Base-by-base conservation (phyloP, 768 basidiomycete genomes). In the Boletus sensibilis region DNA sequence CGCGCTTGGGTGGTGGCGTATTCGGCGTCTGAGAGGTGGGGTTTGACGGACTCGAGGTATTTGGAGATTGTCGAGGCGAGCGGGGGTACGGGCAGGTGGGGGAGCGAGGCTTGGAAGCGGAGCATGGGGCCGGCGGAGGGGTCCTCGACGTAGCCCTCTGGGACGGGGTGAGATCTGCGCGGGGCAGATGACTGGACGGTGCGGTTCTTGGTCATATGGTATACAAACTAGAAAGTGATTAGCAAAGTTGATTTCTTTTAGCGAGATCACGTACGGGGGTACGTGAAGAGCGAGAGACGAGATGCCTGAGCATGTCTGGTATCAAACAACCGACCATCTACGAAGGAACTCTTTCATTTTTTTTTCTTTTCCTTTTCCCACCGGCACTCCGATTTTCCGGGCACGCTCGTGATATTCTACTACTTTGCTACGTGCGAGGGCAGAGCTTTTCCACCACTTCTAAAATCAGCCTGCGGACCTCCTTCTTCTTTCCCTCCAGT, bases 11-110 rank as follows among this genome's bases (percentile, higher is more conserved):
- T 90, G 37, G 75, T 76, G 14, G 78, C 68, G 64, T 83, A 88
- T 57, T 86, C 86, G 8, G 77, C 75, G 2, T 83, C 74, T 0
- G 88, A 80, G 37, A 94, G 79, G 57, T 89, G 86, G 0, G 96
- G 94, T 41, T 81, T 77, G 20, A 94, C 85, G 5, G 87, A 82
- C 60, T 94, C 89, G 63, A 97, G 85, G 76, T 98, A 98, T 68
- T 96, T 96, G 54, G 82, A 72, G 33, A 90, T 78, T 1, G 96
- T 98, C 2, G 92, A 90, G 10, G 83, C 73, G 40, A 98, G 82
- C 1, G 89, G 73, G 0, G 96, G 95, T 0, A 98, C 87, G 21
- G 96, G 95, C 8, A 98, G 82, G 31, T 70, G 77, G 3, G 90
- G 90, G 1, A 92, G 75, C 2, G 86, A 86, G 2, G 82, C 79